Base-by-base conservation (phyloP, 73 alveolate species). In the Paramecium octaurelia region DNA sequence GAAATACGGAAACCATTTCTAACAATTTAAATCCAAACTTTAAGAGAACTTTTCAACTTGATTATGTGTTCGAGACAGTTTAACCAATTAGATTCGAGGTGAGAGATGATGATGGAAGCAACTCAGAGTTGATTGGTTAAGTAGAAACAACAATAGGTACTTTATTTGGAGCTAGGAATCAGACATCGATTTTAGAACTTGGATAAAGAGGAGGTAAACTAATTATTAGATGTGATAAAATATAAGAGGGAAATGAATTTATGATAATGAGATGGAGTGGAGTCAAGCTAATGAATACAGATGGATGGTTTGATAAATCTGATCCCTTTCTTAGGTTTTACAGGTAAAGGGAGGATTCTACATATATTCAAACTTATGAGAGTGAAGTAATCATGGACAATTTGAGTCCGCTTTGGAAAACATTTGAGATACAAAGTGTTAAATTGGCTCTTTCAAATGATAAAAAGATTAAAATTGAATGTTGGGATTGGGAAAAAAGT, bases 11-110 rank as follows among this genome's bases (percentile, higher is more conserved):
- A 48, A 73, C 94, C 0, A 95, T 83, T 20, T 6, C 48, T 0
- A 92, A 95, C 69, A 94, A 95, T 60, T 68, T 87, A 34, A 96
- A 96, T 76, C 98, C 98, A 5, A 93, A 96, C 86, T 96, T 95
- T 73, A 86, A 58, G 71, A 73, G 6, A 38, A 16, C 91, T 1
- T 85, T 92, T 31, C 16, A 54, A 68, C 9, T 92, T 10, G 93
- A 92, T 31, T 92, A 92, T 68, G 64, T 84, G 16, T 92, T 92
- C 18, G 95, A 92, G 48, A 43, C 38, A n/a, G 73, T 84, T 20
- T 68, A 84, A 20, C 84, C 84, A 24, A 44, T 92, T 14, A 27
- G 40, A 68, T 68, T 92, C 11, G 92, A 71, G 40, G 93, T 86
- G 23, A 85, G 73, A 40, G 95, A 86, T 76, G 85, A 40, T 92